Percentiles rank a stretch among this genome's conserved stretches.
Conservation (phyloP, 148 eudicot species). For the Limonium bicolor region DNA sequence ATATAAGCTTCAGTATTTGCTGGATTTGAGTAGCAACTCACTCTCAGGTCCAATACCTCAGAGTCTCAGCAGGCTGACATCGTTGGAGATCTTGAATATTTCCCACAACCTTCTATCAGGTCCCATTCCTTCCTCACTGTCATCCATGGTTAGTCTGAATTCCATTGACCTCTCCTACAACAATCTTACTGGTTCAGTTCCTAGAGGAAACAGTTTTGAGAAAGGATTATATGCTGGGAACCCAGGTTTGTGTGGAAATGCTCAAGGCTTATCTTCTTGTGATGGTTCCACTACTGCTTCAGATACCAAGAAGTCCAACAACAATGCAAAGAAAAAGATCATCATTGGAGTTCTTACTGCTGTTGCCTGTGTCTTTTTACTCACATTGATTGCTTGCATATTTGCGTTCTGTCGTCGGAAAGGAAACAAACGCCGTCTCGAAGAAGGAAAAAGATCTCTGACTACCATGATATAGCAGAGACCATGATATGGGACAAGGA, state of each 20-base stretch:
- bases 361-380: background rate
- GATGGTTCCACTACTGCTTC: conserved; percentile 4
- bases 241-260: conserved; percentile 4
- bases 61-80: conserved; percentile 13
- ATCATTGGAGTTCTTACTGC: background rate
- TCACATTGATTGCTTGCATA: background rate
- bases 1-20: conserved; percentile 4
- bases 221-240: conserved; percentile 4
- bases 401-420: background rate
- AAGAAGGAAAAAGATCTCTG: background rate
- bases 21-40: conserved; percentile 15
- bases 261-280: background rate
- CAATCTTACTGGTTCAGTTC: conserved; percentile 18
- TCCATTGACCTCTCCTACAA: conserved; percentile 17
- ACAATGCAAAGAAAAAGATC: background rate
- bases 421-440: background rate
- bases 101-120: conserved; percentile 19
- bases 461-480: background rate
- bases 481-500: conserved; percentile 4
- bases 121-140: conserved; percentile 11
- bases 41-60: conserved; percentile 18
- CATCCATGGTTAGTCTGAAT: conserved; percentile 8
- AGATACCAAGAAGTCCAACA: background rate
- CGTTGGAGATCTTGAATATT: conserved; percentile 12
- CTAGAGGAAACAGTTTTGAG: conserved; percentile 7